These are phyloP conservation scores for Sarocladium oryzae DNA, from an alignment of 2,329 filamentous ascomycete genomes.

Conservation along the genomic window DNA sequence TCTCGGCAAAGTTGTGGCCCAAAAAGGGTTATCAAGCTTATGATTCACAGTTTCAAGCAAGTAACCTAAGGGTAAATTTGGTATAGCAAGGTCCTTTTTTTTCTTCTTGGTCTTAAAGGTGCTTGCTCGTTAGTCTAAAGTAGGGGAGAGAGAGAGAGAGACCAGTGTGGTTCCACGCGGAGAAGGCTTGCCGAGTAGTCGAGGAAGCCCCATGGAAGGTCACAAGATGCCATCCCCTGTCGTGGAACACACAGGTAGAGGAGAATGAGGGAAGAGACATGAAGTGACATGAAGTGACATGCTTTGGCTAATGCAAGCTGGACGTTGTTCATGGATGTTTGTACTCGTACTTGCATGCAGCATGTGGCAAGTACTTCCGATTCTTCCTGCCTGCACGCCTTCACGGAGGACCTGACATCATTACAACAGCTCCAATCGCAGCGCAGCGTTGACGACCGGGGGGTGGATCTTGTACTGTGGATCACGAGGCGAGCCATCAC, in stretches of 20 bases:
- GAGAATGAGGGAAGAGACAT: no score
- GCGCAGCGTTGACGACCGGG: neutral
- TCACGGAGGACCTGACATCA: neutral
- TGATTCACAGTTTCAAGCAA: neutral
- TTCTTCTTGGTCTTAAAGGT: no score
- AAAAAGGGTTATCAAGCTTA: neutral
- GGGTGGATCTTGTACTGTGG: neutral
- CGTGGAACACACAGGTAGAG: no score
- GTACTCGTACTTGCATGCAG: no score
- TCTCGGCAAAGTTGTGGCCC: no score
- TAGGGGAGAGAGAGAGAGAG: neutral
- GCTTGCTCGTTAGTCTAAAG: neutral
- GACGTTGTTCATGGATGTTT: no score
- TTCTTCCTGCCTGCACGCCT: no score
- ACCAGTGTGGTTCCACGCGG: neutral
- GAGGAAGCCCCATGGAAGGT: neutral
- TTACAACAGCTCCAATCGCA: constrained; percentile 8
- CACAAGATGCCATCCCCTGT: neutral
- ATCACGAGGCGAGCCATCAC: neutral
- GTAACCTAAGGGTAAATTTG: no score
- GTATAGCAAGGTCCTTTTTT: no score
- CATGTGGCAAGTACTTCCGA: no score
- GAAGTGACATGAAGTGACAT: no score
- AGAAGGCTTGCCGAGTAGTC: neutral
- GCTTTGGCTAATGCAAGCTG: no score